A percentile compares a stretch with the other conserved stretches of the same genome.
Evolutionary conservation across 805 yeast species (phyloP).

Genomic region (Tetrapisispora taiwanensis): DNA sequence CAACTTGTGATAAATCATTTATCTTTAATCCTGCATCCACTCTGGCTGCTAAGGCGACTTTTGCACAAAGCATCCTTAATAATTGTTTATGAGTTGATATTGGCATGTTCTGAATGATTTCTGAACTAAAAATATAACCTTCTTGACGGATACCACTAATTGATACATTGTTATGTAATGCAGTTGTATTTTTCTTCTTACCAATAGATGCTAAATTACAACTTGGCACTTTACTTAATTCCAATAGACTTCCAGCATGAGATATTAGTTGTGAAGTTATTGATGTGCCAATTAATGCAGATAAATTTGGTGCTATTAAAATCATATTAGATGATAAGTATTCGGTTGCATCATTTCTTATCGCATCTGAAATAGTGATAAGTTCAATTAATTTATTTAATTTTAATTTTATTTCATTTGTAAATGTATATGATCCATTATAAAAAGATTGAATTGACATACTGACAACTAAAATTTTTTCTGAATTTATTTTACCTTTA

Average conservation of each 20-base stretch:
- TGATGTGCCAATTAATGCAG: conserved; percentile 59
- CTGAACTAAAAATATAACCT: conserved; percentile 59
- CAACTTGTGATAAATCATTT: conserved; percentile 21
- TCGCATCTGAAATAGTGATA: conserved; percentile 36
- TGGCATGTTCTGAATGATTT: conserved; percentile 49
- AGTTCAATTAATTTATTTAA: conserved; percentile 34
- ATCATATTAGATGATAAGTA: conserved; percentile 50
- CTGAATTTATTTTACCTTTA: conserved; percentile 40
- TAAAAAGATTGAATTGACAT: conserved; percentile 57
- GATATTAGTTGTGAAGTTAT: conserved; percentile 67
- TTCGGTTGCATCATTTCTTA: conserved; percentile 35
- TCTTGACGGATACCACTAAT: conserved; percentile 44
- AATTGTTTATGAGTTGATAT: conserved; percentile 56
- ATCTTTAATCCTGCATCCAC: conserved; percentile 46
- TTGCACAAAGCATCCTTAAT: conserved; percentile 69
- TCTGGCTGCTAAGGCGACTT: conserved; percentile 72
- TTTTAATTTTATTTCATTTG: conserved; percentile 28
- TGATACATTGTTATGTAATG: conserved; percentile 28
- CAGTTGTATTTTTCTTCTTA: conserved; percentile 27
- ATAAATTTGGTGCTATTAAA: conserved; percentile 68
- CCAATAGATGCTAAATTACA: conserved; percentile 81
- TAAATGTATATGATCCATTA: conserved; percentile 21
- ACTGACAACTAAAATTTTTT: conserved; percentile 58
- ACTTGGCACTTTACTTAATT: conserved; percentile 61
- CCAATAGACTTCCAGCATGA: conserved; percentile 55